These are phyloP conservation scores for Cubamyces lactineus DNA, from an alignment of 768 basidiomycete species.

Conservation along the genomic window DNA sequence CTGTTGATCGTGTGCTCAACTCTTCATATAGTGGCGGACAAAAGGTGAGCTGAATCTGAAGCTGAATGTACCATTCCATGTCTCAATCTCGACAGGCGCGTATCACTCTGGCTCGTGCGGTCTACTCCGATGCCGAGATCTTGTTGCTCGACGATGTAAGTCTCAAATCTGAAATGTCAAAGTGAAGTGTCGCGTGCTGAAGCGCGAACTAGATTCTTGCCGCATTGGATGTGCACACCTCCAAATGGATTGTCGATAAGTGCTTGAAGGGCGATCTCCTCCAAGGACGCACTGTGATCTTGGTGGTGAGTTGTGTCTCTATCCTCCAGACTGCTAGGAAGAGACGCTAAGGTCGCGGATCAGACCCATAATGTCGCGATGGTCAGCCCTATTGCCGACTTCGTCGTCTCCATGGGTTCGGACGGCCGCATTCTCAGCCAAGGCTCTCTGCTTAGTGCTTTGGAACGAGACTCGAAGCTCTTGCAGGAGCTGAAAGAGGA, in stretches of 20 bases:
- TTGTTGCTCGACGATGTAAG: slow-evolving; percentile 45
- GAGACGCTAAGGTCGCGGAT: not conserved
- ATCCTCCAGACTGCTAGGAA: too few species aligned
- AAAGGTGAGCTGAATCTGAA: slow-evolving; percentile 35
- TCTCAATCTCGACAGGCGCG: slow-evolving; percentile 31
- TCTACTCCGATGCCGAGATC: slow-evolving; percentile 42
- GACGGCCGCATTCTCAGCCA: slow-evolving; percentile 54
- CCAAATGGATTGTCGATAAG: slow-evolving; percentile 47
- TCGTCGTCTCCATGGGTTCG: slow-evolving; percentile 52
- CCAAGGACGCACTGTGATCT: slow-evolving; percentile 47
- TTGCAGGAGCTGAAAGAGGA: slow-evolving; percentile 31
- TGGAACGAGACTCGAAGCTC: slow-evolving; percentile 42
- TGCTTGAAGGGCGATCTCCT: slow-evolving; percentile 48
- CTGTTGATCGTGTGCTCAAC: not conserved
- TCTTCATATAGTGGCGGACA: slow-evolving; percentile 43
- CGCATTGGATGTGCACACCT: slow-evolving; percentile 54
- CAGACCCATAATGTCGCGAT: slow-evolving; percentile 56
- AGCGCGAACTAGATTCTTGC: slow-evolving; percentile 47
- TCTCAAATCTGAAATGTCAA: slow-evolving; percentile 31
- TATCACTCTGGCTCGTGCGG: slow-evolving; percentile 45
- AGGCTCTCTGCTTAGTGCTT: slow-evolving; percentile 48
- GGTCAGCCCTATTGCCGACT: slow-evolving; percentile 51
- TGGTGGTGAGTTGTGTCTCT: slow-evolving; percentile 40
- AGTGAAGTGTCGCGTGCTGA: slow-evolving; percentile 41
- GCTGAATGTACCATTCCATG: not conserved